phyloP scores from a whole-genome alignment of 352 stramenopile genomes.

The Phytophthora pluvialis region DNA sequence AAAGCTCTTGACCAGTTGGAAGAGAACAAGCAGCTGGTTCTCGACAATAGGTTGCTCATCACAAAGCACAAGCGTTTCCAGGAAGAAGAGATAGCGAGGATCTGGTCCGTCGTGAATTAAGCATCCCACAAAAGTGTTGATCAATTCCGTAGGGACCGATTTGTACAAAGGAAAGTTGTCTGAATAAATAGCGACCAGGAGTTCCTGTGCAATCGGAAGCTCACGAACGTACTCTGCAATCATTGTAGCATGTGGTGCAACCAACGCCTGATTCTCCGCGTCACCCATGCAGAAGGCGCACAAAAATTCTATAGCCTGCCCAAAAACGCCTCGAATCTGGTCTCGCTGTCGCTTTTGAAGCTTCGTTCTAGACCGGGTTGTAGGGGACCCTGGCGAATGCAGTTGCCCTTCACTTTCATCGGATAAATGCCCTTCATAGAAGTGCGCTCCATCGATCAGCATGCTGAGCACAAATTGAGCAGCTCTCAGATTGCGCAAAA shows the following conservation, averaged over 20 bases:
- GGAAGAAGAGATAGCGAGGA: slow-evolving; percentile 62
- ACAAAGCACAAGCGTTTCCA: slow-evolving; percentile 68
- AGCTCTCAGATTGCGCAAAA: slow-evolving; percentile 66
- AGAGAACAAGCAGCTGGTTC: slow-evolving; percentile 73
- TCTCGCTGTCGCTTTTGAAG: slow-evolving; percentile 54
- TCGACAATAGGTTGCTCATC: slow-evolving; percentile 63
- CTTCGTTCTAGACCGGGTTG: slow-evolving; percentile 39
- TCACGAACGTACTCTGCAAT: slow-evolving; percentile 62
- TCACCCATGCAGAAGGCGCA: slow-evolving; percentile 56
- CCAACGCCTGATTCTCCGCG: slow-evolving; percentile 51
- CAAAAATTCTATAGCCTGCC: slow-evolving; percentile 65
- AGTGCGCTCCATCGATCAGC: slow-evolving; percentile 72
- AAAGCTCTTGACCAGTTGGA: slow-evolving; percentile 71
- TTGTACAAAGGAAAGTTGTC: slow-evolving; percentile 61
- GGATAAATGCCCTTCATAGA: slow-evolving; percentile 62
- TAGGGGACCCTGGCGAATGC: slow-evolving; percentile 33
- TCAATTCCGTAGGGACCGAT: slow-evolving; percentile 56
- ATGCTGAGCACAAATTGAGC: slow-evolving; percentile 70
- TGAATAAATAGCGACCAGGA: slow-evolving; percentile 62
- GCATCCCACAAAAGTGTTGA: slow-evolving; percentile 58
- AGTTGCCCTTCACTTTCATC: slow-evolving; percentile 24
- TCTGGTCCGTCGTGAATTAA: slow-evolving; percentile 51
- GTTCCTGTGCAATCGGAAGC: slow-evolving; percentile 62
- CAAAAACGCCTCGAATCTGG: slow-evolving; percentile 62
- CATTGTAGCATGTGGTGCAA: slow-evolving; percentile 56